phyloP scores from a whole-genome alignment of 306 rosid species.

The Luffa acutangula region DNA sequence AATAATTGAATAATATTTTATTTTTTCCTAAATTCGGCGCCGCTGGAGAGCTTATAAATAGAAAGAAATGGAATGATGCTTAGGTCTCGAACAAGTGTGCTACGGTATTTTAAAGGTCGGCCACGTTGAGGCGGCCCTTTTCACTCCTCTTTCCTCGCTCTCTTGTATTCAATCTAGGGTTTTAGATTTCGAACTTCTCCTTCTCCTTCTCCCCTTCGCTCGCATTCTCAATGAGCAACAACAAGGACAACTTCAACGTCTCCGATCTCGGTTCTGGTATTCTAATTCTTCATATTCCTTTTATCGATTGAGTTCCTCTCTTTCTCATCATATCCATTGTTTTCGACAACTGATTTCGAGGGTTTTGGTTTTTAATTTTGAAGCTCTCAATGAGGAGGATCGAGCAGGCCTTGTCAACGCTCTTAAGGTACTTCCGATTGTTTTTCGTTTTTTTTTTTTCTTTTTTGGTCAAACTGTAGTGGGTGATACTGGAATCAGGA shows the following conservation, averaged over 20 bases:
- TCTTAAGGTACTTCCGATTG: conserved; percentile 44
- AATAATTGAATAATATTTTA: neutral
- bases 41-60: neutral
- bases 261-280: conserved; percentile 71
- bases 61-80: conserved; percentile 19
- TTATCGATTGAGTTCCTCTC: neutral
- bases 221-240: conserved; percentile 44
- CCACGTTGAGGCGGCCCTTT: conserved; percentile 25
- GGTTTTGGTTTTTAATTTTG: neutral
- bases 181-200: conserved; percentile 34
- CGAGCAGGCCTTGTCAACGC: conserved; percentile 78
- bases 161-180: conserved; percentile 49
- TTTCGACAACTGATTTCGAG: neutral
- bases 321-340: neutral
- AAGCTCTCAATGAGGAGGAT: conserved; percentile 61
- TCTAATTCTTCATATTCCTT: neutral
- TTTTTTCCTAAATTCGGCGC: neutral
- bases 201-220: neutral
- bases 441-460: neutral
- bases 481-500: neutral
- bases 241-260: conserved; percentile 50
- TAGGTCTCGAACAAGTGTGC: conserved; percentile 15
- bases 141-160: conserved; percentile 11
- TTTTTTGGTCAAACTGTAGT: neutral
- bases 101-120: conserved; percentile 28